Base-by-base conservation (phyloP, 768 basidiomycete genomes). In the Serpula lacrymans region DNA sequence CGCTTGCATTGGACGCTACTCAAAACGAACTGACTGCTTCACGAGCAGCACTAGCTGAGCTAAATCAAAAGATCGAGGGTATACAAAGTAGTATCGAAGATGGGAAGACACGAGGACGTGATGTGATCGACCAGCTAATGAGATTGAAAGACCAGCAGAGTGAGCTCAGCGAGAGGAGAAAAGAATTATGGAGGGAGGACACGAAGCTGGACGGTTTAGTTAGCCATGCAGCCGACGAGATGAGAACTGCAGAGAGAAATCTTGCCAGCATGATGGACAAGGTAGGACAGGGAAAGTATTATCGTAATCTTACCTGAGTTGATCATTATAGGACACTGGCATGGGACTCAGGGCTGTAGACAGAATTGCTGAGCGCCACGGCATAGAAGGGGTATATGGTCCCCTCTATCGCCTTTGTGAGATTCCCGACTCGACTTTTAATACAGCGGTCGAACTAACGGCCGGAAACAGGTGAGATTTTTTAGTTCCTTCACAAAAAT, bases 241-340 rank as follows among this genome's bases (percentile, higher is more conserved):
- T 95, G 50, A 77, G 85, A 54, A 75, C 74, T 2, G 82, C 89
- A 1, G 92, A 98, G 63, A 71, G 93, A 39, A 67, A 64, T 10
- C 66, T 98, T 23, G 81, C 86, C 4, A 74, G 83, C 12, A 96
- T 95, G 83, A 95, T 98, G 90, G 96, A 99, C 62, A 92, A 93
- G 71, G 93, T 90, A n/a, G n/a, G n/a, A n/a, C n/a, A n/a, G n/a
- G n/a, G n/a, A n/a, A n/a, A 35, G 45, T 70, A 52, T 10, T 21
- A 42, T 40, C 23, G 17, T 24, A 26, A 33, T 9, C 6, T n/a
- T 13, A 21, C 29, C 26, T 28, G 28, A 25, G 18, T 38, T 45
- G 16, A 5, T 4, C 16, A n/a, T 28, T 40, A 13, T 47, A 96
- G 92, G 93, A 97, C 55, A 98, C 95, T 0, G 88, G 88, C 2